phyloP scores from a whole-genome alignment of 495 filamentous ascomycete genomes.

The Daldinia bambusicola region DNA sequence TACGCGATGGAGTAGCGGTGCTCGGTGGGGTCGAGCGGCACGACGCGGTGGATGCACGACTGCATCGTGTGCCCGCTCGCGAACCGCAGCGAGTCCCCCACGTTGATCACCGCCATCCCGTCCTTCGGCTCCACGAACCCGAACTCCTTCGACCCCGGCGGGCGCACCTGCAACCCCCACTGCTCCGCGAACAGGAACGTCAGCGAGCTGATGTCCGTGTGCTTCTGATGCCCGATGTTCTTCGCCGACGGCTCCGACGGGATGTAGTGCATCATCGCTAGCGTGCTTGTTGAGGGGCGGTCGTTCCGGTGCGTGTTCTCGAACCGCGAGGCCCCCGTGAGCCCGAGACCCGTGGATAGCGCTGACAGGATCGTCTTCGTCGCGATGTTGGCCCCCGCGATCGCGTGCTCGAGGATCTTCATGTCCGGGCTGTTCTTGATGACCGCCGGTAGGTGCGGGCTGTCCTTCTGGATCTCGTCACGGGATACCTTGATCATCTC shows the following conservation, averaged over 20 bases:
- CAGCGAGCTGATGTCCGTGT: slow-evolving; percentile 68
- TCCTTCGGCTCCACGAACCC: slow-evolving; percentile 62
- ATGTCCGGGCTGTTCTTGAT: slow-evolving; percentile 63
- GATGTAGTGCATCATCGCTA: slow-evolving; percentile 62
- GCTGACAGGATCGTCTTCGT: slow-evolving; percentile 62
- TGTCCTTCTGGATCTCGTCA: slow-evolving; percentile 60
- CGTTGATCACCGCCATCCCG: slow-evolving; percentile 64
- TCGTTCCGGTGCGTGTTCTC: slow-evolving; percentile 65
- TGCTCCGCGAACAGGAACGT: slow-evolving; percentile 67
- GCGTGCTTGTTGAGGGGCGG: slow-evolving; percentile 58
- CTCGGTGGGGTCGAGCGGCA: slow-evolving; percentile 59
- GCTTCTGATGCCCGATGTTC: slow-evolving; percentile 63
- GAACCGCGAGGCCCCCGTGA: slow-evolving; percentile 56
- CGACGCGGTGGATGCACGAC: slow-evolving; percentile 66
- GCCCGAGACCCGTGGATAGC: slow-evolving; percentile 59
- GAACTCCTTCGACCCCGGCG: slow-evolving; percentile 59
- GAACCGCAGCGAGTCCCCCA: slow-evolving; percentile 68
- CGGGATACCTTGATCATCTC: slow-evolving; percentile 65
- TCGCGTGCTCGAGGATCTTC: slow-evolving; percentile 56
- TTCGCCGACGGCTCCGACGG: slow-evolving; percentile 54
- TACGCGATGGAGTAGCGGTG: slow-evolving; percentile 68
- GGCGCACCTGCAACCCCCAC: slow-evolving; percentile 67
- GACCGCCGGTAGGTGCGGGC: slow-evolving; percentile 55
- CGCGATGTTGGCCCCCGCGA: slow-evolving; percentile 61
- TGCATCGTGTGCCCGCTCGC: slow-evolving; percentile 60